Base-by-base conservation (phyloP, 495 filamentous ascomycete species). In the Hyaloscypha hepaticicola region DNA sequence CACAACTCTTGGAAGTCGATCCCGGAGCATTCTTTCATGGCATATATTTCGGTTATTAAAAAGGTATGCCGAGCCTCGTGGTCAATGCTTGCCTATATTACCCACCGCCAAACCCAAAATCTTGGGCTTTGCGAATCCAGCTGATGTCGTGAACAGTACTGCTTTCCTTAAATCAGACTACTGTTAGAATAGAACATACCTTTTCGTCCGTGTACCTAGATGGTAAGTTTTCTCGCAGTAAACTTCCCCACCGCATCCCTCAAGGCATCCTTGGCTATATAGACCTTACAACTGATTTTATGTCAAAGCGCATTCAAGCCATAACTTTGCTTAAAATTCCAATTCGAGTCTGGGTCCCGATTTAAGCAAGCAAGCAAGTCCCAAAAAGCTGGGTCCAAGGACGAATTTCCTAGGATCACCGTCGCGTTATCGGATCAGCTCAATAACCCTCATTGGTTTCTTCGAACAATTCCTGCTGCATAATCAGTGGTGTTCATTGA, bases 231-330 rank as follows among this genome's bases (percentile, higher is more conserved):
- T 55, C 19, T 62, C 4, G 21, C 9, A 53, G 25, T 21, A 41
- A 38, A n/a, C 8, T 19, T 21, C 22, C 48, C 45, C 66, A 49
- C 60, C 66, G 50, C 66, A 27, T 52, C 55, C 55, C 19, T 64
- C 52, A 34, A 34, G 52, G 29, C 38, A 68, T 58, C 61, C 57
- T 68, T 29, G 57, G 25, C 28, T 38, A 34, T 19, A 12, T 53
- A 60, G 60, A 63, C 65, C 66, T 41, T 65, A 65, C 50, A 48
- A 61, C 62, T 61, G 27, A 65, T 31, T 68, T 68, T 53, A 64
- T 65, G 62, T 51, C 66, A 45, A 61, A 68, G 61, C 66, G 58
- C 33, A 31, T 21, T 38, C 12, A 34, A 60, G 41, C 28, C n/a
- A 56, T 55, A 49, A 31, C 26, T 52, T 52, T 68, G 64, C 62